phyloP scores from a whole-genome alignment of 2,329 filamentous ascomycete species.

The Achaetomium macrosporum region DNA sequence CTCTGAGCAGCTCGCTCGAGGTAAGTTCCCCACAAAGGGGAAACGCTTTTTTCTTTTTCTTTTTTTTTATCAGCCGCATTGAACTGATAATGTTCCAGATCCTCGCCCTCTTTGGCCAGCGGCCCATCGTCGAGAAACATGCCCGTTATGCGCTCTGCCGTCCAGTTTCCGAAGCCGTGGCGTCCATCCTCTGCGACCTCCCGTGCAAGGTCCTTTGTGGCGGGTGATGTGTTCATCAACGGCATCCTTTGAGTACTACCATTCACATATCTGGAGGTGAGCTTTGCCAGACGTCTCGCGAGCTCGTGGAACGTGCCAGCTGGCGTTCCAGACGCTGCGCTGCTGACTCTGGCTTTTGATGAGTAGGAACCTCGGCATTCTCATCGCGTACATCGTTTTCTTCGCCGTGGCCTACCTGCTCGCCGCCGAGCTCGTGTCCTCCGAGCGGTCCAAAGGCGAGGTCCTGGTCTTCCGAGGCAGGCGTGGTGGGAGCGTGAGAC shows the following conservation, averaged over 20 bases:
- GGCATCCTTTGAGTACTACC: constrained; percentile 51
- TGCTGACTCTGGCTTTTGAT: too few relatives aligned
- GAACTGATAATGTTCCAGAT: constrained; percentile 24
- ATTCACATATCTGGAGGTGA: constrained; percentile 59
- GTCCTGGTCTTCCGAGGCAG: constrained; percentile 69
- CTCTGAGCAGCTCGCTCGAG: constrained; percentile 26
- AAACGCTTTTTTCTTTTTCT: too few relatives aligned
- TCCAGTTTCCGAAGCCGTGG: constrained; percentile 73
- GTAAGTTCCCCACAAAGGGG: too few relatives aligned
- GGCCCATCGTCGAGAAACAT: constrained; percentile 46
- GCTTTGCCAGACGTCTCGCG: too few relatives aligned
- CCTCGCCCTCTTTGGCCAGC: constrained; percentile 34
- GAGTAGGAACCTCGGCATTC: constrained; percentile 67
- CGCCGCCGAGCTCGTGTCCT: constrained; percentile 59
- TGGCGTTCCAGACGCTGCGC: too few relatives aligned
- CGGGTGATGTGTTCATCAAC: constrained; percentile 53
- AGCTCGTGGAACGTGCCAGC: too few relatives aligned
- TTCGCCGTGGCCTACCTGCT: constrained; percentile 57
- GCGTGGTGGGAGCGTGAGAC: constrained; percentile 58
- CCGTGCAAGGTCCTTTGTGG: constrained; percentile 68
- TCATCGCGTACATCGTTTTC: constrained; percentile 58
- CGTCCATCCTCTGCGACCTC: constrained; percentile 80
- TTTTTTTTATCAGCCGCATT: too few relatives aligned
- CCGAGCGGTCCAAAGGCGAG: constrained; percentile 68
- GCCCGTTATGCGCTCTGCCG: constrained; percentile 47